Evolutionary conservation across 2,329 filamentous ascomycete genomes (phyloP).

Genomic region (Cyclaneusma minus): DNA sequence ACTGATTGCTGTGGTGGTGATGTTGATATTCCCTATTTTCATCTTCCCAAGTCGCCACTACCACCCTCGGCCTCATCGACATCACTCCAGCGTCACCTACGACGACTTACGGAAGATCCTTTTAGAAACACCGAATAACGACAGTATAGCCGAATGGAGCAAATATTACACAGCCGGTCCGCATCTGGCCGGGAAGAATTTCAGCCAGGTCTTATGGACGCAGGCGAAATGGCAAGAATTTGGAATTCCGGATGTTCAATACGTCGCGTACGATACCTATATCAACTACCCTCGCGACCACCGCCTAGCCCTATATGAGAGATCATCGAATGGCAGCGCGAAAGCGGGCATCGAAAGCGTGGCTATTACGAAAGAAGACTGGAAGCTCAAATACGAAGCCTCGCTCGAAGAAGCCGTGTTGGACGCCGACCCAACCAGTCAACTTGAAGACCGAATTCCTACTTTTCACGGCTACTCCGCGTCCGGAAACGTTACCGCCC

Average conservation of each 20-base stretch:
- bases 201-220: constrained; percentile 59
- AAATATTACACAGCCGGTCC: constrained; percentile 63
- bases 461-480: constrained; percentile 94
- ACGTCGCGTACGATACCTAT: constrained; percentile 61
- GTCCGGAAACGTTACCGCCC: constrained; percentile 76
- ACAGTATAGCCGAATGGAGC: constrained; percentile 54
- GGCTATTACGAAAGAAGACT: constrained; percentile 35
- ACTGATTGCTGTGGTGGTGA: constrained; percentile 22
- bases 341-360: constrained; percentile 27
- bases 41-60: constrained; percentile 20
- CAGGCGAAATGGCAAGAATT: constrained; percentile 57
- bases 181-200: constrained; percentile 64
- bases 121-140: constrained; percentile 38
- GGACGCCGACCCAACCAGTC: constrained; percentile 66
- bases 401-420: constrained; percentile 73
- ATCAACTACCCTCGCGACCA: constrained; percentile 65
- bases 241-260: constrained; percentile 41
- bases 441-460: constrained; percentile 57
- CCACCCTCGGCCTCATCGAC: constrained; percentile 15
- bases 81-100: constrained; percentile 20
- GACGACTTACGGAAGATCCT: constrained; percentile 40
- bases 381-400: constrained; percentile 63
- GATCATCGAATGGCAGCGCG: constrained; percentile 18
- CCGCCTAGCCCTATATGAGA: constrained; percentile 48
- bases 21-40: constrained; percentile 32